A percentile compares a stretch with the other conserved stretches of the same genome.
Evolutionary conservation across 2,329 filamentous ascomycete genomes (phyloP).

Genomic region (Verticillium albo-atrum): DNA sequence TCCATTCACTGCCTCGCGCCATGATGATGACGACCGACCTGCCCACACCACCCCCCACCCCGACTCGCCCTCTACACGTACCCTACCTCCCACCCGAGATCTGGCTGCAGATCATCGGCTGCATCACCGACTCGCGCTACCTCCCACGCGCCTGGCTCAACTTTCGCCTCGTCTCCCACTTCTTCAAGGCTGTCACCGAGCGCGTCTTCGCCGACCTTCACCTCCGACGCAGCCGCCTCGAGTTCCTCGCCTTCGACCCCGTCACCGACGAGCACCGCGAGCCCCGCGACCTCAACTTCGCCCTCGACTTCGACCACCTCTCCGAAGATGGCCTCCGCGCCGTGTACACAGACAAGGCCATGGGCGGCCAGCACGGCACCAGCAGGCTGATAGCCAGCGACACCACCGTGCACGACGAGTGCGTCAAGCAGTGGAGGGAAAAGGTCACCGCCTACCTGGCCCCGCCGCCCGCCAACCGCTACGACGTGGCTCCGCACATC

Average conservation of each 20-base stretch:
- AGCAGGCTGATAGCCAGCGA: not conserved
- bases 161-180: slow-evolving; percentile 9
- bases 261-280: not conserved
- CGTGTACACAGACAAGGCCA: slow-evolving; percentile 2
- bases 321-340: slow-evolving; percentile 3
- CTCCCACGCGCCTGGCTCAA: slow-evolving; percentile 11
- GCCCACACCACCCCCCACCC: not conserved
- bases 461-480: not conserved
- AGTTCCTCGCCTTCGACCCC: slow-evolving; percentile 5
- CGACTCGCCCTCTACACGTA: not conserved
- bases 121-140: slow-evolving; percentile 9
- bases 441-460: slow-evolving; percentile 3
- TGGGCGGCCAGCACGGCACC: not conserved
- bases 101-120: slow-evolving; percentile 8
- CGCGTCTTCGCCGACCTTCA: slow-evolving; percentile 7
- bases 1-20: not conserved
- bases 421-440: slow-evolving; percentile 5
- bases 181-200: slow-evolving; percentile 9
- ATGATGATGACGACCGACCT: not conserved
- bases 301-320: slow-evolving; percentile 3
- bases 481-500: slow-evolving; percentile 6
- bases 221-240: slow-evolving; percentile 6
- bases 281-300: slow-evolving; percentile 1
- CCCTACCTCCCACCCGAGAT: slow-evolving; percentile 10
- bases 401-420: not conserved